phyloP scores from a whole-genome alignment of 805 yeast genomes.

The Teunomyces tritomae region DNA sequence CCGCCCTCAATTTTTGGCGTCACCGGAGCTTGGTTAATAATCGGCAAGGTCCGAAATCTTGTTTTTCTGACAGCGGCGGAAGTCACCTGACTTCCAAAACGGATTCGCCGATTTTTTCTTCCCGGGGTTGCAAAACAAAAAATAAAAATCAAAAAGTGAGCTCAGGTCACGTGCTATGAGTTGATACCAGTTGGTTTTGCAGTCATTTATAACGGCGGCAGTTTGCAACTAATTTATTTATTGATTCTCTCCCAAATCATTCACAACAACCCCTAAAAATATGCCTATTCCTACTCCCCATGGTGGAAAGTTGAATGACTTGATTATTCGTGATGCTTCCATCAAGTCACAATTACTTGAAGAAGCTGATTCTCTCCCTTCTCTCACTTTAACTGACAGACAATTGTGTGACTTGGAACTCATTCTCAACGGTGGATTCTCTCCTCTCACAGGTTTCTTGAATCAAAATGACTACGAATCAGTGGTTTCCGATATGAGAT shows the following conservation, averaged over 20 bases:
- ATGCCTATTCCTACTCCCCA: slow-evolving; percentile 77
- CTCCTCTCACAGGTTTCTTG: slow-evolving; percentile 72
- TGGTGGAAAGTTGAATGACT: slow-evolving; percentile 87
- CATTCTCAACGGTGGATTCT: slow-evolving; percentile 90
- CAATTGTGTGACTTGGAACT: slow-evolving; percentile 92
- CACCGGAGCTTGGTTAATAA: too few relatives aligned
- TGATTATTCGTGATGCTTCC: slow-evolving; percentile 74
- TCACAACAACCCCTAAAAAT: slow-evolving; percentile 1
- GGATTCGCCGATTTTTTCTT: background rate
- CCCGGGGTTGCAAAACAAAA: background rate
- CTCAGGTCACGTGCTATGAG: slow-evolving; percentile 8
- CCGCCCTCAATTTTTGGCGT: too few relatives aligned
- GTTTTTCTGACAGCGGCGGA: too few relatives aligned
- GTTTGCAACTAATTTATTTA: too few relatives aligned
- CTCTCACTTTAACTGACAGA: slow-evolving; percentile 69
- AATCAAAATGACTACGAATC: slow-evolving; percentile 64
- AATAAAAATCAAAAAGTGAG: background rate
- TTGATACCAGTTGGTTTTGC: background rate
- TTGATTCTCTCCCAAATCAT: background rate
- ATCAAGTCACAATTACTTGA: slow-evolving; percentile 52
- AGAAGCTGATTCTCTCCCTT: slow-evolving; percentile 53
- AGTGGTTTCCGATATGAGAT: slow-evolving; percentile 68
- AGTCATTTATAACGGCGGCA: background rate
- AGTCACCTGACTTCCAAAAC: background rate
- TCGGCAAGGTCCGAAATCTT: too few relatives aligned